Conservation (phyloP, 108 stramenopile species). For the Fistulifera pelliculosa region DNA sequence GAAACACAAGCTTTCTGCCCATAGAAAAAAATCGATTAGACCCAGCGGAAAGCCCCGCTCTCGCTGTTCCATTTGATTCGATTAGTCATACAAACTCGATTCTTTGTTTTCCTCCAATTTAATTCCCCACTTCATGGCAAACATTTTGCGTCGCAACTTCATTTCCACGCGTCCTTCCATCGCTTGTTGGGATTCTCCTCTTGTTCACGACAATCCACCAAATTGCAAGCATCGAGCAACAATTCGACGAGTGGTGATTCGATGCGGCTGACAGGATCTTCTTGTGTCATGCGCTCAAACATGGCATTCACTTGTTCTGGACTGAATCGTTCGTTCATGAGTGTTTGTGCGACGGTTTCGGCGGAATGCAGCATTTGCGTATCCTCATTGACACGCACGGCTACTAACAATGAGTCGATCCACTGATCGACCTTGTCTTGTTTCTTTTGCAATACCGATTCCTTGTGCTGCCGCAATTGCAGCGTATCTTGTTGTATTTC, state of each 20-base stretch:
- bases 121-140: slow-evolving; percentile 42
- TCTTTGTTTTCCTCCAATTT: slow-evolving; percentile 15
- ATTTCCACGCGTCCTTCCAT: slow-evolving; percentile 68
- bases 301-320: slow-evolving; percentile 58
- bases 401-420: slow-evolving; percentile 49
- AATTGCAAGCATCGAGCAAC: slow-evolving; percentile 55
- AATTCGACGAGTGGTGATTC: slow-evolving; percentile 15
- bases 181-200: slow-evolving; percentile 76
- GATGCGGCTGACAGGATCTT: slow-evolving; percentile 18
- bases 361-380: slow-evolving; percentile 49
- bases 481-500: no score
- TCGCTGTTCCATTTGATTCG: no score
- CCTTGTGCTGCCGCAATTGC: slow-evolving; percentile 9
- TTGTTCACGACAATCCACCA: slow-evolving; percentile 64
- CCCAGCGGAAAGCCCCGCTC: no score
- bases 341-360: slow-evolving; percentile 36
- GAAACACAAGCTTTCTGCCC: no score
- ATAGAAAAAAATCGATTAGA: no score
- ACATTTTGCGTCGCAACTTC: slow-evolving; percentile 38
- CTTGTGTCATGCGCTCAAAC: slow-evolving; percentile 52
- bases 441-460: slow-evolving; percentile 31
- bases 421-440: slow-evolving; percentile 44
- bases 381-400: slow-evolving; percentile 15
- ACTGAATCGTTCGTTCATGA: slow-evolving; percentile 48
- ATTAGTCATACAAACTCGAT: no score